Conservation (phyloP, 2,329 filamentous ascomycete species). For the Ceratocystis colombiana region DNA sequence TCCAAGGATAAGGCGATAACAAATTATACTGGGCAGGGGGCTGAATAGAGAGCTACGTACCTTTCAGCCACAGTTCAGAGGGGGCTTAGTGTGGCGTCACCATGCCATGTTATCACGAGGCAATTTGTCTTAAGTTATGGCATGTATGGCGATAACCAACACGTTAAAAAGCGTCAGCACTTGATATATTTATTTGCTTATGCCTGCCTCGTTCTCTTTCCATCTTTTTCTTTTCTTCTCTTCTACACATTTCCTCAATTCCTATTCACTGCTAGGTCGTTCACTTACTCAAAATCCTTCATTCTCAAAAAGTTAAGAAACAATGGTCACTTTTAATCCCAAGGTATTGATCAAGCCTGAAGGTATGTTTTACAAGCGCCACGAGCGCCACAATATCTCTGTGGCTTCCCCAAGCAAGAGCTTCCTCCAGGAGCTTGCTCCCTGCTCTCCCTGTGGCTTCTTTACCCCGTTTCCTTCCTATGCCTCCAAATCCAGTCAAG, state of each 20-base stretch:
- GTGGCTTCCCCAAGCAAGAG: neutral
- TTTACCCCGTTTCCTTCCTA: neutral
- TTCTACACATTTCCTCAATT: neutral
- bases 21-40: slow-evolving; percentile 5
- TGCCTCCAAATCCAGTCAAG: neutral
- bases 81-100: neutral
- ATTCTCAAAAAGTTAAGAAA: neutral
- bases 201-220: neutral
- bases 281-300: neutral
- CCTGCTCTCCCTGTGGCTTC: neutral
- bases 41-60: neutral
- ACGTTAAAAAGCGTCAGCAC: neutral
- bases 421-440: neutral
- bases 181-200: neutral
- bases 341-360: neutral
- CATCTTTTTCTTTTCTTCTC: neutral
- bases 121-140: neutral
- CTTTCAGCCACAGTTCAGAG: neutral
- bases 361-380: slow-evolving; percentile 11
- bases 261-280: neutral
- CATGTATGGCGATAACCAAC: neutral
- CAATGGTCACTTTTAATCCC: slow-evolving; percentile 3
- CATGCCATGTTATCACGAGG: neutral
- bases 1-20: slow-evolving; percentile 21
- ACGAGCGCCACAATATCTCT: neutral